Evolutionary conservation across 306 rosid genomes (phyloP), one percentile per base, ranked within the genome.

Genomic region (Betula pendula): DNA sequence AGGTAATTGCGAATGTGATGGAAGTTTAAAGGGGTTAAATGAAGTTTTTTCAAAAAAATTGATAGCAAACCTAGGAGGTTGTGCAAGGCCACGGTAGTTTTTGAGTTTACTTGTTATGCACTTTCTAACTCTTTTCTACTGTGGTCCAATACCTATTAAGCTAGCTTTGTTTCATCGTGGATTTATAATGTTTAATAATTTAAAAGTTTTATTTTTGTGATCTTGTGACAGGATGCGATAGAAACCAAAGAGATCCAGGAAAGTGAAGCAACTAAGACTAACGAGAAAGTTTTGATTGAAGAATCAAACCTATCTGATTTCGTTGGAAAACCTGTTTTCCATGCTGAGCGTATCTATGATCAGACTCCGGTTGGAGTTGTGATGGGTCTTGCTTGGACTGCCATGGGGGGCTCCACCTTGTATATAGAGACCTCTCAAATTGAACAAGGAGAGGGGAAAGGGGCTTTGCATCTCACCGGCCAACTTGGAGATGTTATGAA

Each of bases 301-400:
- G 47, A 85, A 55, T 65, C 88, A 70, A 91, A 89, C 70, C 79
- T 96, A 75, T 17, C 87, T 25, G 94, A 89, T 78, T 96, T 58
- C 73, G 98, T 96, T 73, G 99, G 99, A 71, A 92, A 96, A 86
- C 99, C 99, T 77, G 97, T 96, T 79, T 96, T 96, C 88, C 99
- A 92, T 77, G 97, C 93, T 27, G 99, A 96, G 33, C 97, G 99
- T 71, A 90, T 96, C 83, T 96, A 89, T 58, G 85, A 88, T 60
- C 90, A 79, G 81, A 96, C 97, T 67, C 99, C 99, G 16, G 71
- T 81, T 42, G 99, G 99, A 72, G 99, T 96, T 29, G 99, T 96
- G 43, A 91, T 96, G 99, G 99, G 99, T 80, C 98, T 96, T 69
- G 99, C 99, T 69, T 96, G 99, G 99, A 92, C 99, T 48, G 89